Percentiles rank a stretch among this genome's conserved stretches.
Evolutionary conservation across 108 stramenopile genomes (phyloP).

Genomic region (Mayamaea pseudoterrestris): DNA sequence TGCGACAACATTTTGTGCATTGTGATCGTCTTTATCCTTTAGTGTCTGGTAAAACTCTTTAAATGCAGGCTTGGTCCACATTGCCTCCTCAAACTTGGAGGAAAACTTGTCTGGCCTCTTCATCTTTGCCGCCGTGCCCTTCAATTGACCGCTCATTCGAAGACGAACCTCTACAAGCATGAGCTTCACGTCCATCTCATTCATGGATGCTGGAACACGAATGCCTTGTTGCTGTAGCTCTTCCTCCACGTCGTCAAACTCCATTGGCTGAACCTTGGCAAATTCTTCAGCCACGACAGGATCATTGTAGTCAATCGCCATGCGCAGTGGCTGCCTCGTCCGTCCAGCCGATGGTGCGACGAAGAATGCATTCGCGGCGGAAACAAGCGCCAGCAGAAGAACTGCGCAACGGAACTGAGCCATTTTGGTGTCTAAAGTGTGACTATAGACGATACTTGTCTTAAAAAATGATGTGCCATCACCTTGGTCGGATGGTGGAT

Average conservation of each 20-base stretch:
- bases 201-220: slow-evolving; percentile 55
- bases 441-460: too few relatives aligned
- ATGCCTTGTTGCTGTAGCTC: slow-evolving; percentile 60
- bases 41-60: slow-evolving; percentile 46
- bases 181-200: slow-evolving; percentile 72
- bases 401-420: too few relatives aligned
- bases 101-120: slow-evolving; percentile 41
- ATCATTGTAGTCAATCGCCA: slow-evolving; percentile 84
- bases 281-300: slow-evolving; percentile 78
- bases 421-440: too few relatives aligned
- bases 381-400: too few relatives aligned
- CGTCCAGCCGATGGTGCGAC: too few relatives aligned
- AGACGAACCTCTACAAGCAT: slow-evolving; percentile 76
- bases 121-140: slow-evolving; percentile 10
- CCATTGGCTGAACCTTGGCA: slow-evolving; percentile 49
- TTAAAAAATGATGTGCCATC: too few relatives aligned
- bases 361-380: too few relatives aligned
- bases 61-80: slow-evolving; percentile 75
- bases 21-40: slow-evolving; percentile 58
- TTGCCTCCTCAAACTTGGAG: slow-evolving; percentile 70
- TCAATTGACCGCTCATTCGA: slow-evolving; percentile 34
- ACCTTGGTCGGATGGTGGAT: too few relatives aligned
- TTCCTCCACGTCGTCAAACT: slow-evolving; percentile 68
- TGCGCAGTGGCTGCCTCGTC: too few relatives aligned
- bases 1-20: slow-evolving; percentile 61